Evolutionary conservation across 805 yeast genomes (phyloP), one percentile per base, ranked within the genome.

Genomic region (Candida peoriensis): DNA sequence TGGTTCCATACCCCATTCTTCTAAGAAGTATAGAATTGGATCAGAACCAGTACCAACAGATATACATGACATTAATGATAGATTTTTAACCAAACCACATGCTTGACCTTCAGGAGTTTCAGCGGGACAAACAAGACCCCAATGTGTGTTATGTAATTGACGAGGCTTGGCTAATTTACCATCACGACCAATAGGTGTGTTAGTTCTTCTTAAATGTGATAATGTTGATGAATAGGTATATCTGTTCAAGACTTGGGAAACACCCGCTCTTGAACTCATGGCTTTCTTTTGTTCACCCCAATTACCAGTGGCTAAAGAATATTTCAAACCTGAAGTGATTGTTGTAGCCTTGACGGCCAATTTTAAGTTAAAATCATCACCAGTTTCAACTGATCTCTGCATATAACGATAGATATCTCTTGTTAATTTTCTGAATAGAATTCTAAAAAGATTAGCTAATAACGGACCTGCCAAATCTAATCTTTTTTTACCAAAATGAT

Each of bases 261-360:
- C 99, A 76, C 99, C 99, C 6, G 98, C 99, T 62, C 96, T 81
- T 14, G 97, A 81, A 42, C 93, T 80, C 98, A 93, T 93, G 11
- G 97, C 97, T 63, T 93, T 93, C 80, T 89, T 90, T 62, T 93
- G 99, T 64, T 93, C 99, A 69, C 99, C 98, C 99, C 99, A 93
- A 68, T 93, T 93, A 72, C 99, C 99, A 12, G 99, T 93, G 36
- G 99, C 99, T 55, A 93, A 72, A 25, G 98, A 93, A 64, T 93
- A 93, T 59, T 94, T 85, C 63, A 93, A 75, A 59, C 99, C 99
- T 42, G 95, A 90, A 24, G 99, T 93, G 52, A 93, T 87, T 3
- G 97, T 93, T 49, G 89, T 89, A 13, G 97, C 87, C 67, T 93
- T 90, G 48, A 93, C 97, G 25, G 98, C 98, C 55, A 93, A 75